Evolutionary conservation across 805 yeast genomes (phyloP), one percentile per base, ranked within the genome.

Genomic region (Candida yuanshanica): DNA sequence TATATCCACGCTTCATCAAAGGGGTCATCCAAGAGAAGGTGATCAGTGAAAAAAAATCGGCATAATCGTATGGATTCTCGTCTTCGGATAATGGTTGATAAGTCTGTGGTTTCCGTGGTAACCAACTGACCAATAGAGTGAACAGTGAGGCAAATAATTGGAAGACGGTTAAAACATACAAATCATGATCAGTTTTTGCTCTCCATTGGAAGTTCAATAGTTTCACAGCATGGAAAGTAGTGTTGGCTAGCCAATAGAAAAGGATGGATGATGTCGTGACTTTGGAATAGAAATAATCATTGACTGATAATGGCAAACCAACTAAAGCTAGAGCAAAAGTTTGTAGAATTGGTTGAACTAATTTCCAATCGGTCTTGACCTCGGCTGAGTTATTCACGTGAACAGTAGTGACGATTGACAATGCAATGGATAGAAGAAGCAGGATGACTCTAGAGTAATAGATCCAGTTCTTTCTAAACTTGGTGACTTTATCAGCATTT

Each of bases 11-110:
- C 53, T 69, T 76, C 86, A 93, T 89, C 58, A 93, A 66, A 4
- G 79, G 81, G 9, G 90, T 79, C 95, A 93, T 87, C 98, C 99
- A 93, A 22, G 81, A 66, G 61, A 93, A 93, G 0, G 95, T 81
- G 37, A 91, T 66, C 42, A 75, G 68, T 2, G 95, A 81, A 53
- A 91, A 81, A 20, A 90, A 64, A 58, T 90, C 81, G 2, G 75
- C 73, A 16, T 58, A 53, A 47, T 66, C 69, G 32, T 60, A 62
- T 17, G 73, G 74, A 44, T 55, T 51, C 24, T 50, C 60, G 35
- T 60, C 58, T 34, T 51, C 57, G 7, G 64, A 45, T 17, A 43
- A 35, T 16, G 62, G 60, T 39, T 73, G 77, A 41, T 67, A 72
- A 11, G 60, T 51, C 29, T 55, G 21, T 16, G 64, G 64, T 44